Base-by-base conservation (phyloP, 1,284 basidiomycete genomes). In the Tilletia walkeri region DNA sequence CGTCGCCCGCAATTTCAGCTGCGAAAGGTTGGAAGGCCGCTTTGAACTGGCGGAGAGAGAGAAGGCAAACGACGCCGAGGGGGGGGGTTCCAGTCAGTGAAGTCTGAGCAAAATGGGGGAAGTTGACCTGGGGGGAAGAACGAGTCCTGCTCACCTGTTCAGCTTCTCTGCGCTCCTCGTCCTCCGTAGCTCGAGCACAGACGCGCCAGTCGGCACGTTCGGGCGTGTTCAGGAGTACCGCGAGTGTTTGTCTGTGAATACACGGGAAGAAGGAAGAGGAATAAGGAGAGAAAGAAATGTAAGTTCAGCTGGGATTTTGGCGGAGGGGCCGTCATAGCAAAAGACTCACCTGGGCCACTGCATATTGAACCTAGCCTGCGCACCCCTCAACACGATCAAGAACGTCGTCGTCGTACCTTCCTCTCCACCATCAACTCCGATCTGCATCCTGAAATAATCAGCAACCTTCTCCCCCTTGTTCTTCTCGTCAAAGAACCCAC, bases 121-220 rank as follows among this genome's bases (percentile, higher is more conserved):
- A 30, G 24, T 30, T 30, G 24, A 30, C 24, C 24, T 30, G 24
- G 24, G 24, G 24, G 24, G 24, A 30, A 30, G 24, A 30, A 30
- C 24, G 24, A 30, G 24, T 30, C 24, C 24, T 30, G 24, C 50
- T 53, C 50, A 53, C 50, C 50, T 53, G 50, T 36, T 36, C 59
- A 18, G 59, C 59, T 34, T 63, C 67, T 66, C 77, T 74, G 4
- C 68, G 75, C 5, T 54, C 65, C 61, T 78, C 77, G 16, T 69
- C 69, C 14, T 50, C 71, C 12, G 61, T 59, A 2, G 67, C 30
- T 3, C 67, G 66, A 34, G 69, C 73, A 63, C 77, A 79, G 0
- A 67, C 66, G 38, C 76, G 75, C 81, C 81, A 82, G 63, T 82
- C 80, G 0, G 72, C 76, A 34, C 80, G 67, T 38, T 80, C 70